A percentile compares a stretch with the other conserved stretches of the same genome.
These are phyloP conservation scores for Tuber magnatum DNA, from an alignment of 495 filamentous ascomycete genomes.

Conservation along the genomic window DNA sequence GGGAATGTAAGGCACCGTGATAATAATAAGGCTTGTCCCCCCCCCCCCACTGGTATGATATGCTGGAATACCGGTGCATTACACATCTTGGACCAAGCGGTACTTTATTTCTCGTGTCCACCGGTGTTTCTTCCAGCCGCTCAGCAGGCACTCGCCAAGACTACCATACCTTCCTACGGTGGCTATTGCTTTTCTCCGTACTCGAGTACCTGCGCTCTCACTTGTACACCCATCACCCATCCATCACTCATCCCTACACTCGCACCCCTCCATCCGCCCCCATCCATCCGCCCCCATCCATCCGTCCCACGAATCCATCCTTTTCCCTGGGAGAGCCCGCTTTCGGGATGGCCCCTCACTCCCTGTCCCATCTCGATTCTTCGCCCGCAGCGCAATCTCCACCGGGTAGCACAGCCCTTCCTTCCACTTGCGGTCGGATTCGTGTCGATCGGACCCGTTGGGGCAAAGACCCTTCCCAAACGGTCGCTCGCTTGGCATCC, in stretches of 20 bases:
- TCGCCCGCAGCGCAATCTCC: neutral
- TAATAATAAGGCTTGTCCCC: neutral
- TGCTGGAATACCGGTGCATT: neutral
- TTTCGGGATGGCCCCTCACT: neutral
- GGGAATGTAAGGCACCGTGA: neutral
- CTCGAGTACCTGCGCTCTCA: too few relatives aligned
- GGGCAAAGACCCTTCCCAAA: neutral
- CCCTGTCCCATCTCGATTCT: neutral
- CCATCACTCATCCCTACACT: neutral
- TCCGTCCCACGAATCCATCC: neutral
- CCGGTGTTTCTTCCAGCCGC: neutral
- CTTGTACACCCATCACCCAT: neutral
- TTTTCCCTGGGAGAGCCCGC: neutral
- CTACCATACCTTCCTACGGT: neutral
- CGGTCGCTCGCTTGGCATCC: neutral
- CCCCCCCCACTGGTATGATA: neutral
- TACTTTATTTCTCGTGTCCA: neutral
- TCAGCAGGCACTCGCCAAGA: neutral
- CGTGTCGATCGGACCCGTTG: neutral
- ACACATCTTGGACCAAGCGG: neutral
- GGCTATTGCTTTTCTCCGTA: neutral
- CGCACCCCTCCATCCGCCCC: neutral
- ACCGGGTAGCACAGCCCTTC: neutral
- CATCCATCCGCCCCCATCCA: slow-evolving; percentile 4
- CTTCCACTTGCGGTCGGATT: neutral